Evolutionary conservation across 2,329 filamentous ascomycete genomes (phyloP).

Genomic region (Beauveria rudraprayagi): DNA sequence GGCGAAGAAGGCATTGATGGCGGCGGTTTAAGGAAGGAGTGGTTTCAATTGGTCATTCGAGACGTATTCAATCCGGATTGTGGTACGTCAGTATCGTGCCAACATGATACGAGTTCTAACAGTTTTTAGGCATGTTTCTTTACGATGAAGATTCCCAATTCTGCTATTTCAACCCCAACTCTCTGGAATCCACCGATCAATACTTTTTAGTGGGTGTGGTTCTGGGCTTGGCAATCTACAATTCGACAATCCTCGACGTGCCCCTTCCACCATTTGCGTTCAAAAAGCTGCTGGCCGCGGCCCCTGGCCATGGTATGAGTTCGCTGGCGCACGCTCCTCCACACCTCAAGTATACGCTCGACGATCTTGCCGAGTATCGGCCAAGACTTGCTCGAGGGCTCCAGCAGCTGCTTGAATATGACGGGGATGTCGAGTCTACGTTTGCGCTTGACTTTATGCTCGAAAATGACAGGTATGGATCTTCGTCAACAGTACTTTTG

Average conservation of each 20-base stretch:
- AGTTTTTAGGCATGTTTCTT: conserved; percentile 65
- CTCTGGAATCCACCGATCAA: conserved; percentile 84
- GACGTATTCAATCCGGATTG: conserved; percentile 89
- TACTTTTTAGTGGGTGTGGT: conserved; percentile 86
- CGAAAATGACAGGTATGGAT: conserved; percentile 69
- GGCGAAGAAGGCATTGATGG: conserved; percentile 90
- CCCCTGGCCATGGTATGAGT: conserved; percentile 51
- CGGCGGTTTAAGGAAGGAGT: conserved; percentile 84
- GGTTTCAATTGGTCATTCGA: conserved; percentile 80
- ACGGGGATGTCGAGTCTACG: conserved; percentile 72
- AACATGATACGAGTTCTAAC: conserved; percentile 10
- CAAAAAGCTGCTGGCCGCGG: conserved; percentile 73
- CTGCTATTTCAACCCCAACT: conserved; percentile 89
- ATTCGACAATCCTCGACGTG: conserved; percentile 85
- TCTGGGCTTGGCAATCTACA: conserved; percentile 85
- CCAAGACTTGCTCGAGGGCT: conserved; percentile 70
- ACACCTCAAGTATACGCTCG: conserved; percentile 64
- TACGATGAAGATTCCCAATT: conserved; percentile 87
- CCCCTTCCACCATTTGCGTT: conserved; percentile 85
- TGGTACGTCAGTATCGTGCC: conserved; percentile 45
- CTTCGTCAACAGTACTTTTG: conserved; percentile 57
- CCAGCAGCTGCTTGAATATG: conserved; percentile 68
- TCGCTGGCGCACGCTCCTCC: conserved; percentile 49
- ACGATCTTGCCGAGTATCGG: conserved; percentile 76
- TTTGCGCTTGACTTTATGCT: conserved; percentile 79